Base-by-base conservation (phyloP, 164 flowering plant genomes). In the Vitis rotundifolia region DNA sequence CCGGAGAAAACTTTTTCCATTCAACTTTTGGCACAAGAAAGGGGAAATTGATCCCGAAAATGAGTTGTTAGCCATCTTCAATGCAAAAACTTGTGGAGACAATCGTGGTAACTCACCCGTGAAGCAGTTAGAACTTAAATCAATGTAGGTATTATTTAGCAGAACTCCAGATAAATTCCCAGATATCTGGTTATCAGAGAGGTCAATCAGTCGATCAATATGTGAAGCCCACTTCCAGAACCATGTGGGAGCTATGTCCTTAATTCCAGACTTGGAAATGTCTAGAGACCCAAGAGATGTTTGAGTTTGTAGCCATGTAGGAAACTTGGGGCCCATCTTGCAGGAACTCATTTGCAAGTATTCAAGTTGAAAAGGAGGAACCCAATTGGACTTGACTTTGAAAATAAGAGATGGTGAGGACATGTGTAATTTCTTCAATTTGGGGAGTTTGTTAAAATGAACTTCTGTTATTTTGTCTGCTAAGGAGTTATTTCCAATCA, bases 301-400 rank as follows among this genome's bases (percentile, higher is more conserved):
- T 37, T 72, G 75, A 18, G 70, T 18, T 53, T 52, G 18, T 11
- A 67, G 37, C 75, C 75, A 72, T 9, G 15, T 1, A 22, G 70
- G 66, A 15, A 72, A 61, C 11, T 8, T 18, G 52, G 71, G 59
- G 4, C 63, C 49, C 31, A 66, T 28, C 28, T 37, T 2, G 48
- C 61, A 61, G 1, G 70, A 66, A 2, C 66, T 8, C 26, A 5
- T n/a, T n/a, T n/a, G n/a, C n/a, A n/a, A n/a, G n/a, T n/a, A 66
- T 1, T 37, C 11, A 1, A 72, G 71, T 61, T 66, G 66, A 67
- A 72, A 72, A 5, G 60, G 44, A 9, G 75, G 71, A 15, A 16
- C 11, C 67, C 65, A 66, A 7, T 66, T 49, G 31, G 19, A 8
- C 16, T 22, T 61, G 18, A 72, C n/a, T 31, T 31, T 31, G 44